phyloP scores from a whole-genome alignment of 176 grass and related monocot species.

The Triticum monococcum region DNA sequence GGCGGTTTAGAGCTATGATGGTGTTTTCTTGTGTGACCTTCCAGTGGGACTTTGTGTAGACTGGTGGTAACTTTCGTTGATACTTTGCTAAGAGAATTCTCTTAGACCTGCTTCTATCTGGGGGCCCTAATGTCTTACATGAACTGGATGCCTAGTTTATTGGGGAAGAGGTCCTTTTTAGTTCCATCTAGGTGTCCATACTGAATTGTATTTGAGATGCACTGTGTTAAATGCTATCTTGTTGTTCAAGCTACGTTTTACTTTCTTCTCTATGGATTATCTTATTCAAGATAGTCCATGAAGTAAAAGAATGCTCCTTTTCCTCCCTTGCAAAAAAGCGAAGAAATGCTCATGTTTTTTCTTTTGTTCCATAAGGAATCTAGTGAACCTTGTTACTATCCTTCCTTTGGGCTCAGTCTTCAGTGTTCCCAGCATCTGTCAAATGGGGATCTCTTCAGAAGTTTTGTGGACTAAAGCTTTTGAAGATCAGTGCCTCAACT shows the following conservation, averaged over 20 bases:
- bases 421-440: not conserved
- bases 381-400: not conserved
- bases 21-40: slow-evolving; percentile 1
- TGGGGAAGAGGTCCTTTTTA: not conserved
- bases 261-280: not conserved
- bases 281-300: not conserved
- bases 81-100: slow-evolving; percentile 8
- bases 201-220: slow-evolving; percentile 1
- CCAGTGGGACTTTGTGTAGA: not conserved
- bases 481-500: not conserved
- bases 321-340: not conserved
- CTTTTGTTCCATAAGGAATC: not conserved
- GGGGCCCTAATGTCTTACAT: not conserved
- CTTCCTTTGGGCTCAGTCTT: slow-evolving; percentile 7
- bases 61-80: not conserved
- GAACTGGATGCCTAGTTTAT: not conserved
- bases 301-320: not conserved
- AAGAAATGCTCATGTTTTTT: not conserved
- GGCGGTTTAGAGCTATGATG: not conserved
- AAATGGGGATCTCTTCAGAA: slow-evolving; percentile 15
- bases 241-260: slow-evolving; percentile 2
- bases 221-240: slow-evolving; percentile 6
- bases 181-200: not conserved
- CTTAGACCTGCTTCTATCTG: not conserved
- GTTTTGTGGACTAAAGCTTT: slow-evolving; percentile 16